A percentile compares a stretch with the other conserved stretches of the same genome.
Conservation (phyloP, 768 basidiomycete species). For the Rhodotorula kratochvilovae region DNA sequence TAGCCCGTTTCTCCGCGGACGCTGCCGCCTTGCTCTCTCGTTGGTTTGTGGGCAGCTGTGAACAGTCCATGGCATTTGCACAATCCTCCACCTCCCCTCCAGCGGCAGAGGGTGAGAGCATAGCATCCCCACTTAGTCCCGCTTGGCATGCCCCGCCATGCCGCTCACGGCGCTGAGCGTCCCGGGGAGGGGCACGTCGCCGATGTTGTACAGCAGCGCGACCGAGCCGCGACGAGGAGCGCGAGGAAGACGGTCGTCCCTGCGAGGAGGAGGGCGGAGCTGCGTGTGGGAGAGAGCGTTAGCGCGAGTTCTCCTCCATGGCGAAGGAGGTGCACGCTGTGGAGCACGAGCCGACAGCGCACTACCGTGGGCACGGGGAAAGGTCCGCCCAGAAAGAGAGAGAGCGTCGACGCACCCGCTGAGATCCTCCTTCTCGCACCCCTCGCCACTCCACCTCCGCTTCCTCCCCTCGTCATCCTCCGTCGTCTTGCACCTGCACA, state of each 20-base stretch:
- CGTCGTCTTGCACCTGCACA: constrained; percentile 31
- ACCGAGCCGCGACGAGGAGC: constrained; percentile 16
- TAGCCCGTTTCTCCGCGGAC: not conserved
- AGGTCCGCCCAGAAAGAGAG: too few species aligned
- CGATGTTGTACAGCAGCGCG: constrained; percentile 16
- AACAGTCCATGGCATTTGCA: too few species aligned
- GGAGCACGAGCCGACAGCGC: too few species aligned
- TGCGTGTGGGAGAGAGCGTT: not conserved
- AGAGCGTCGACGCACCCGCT: constrained; percentile 15
- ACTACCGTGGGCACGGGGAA: too few species aligned
- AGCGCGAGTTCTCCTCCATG: too few species aligned
- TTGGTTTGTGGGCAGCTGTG: too few species aligned
- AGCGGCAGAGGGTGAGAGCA: too few species aligned
- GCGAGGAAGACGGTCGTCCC: constrained; percentile 19
- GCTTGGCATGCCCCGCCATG: constrained; percentile 8
- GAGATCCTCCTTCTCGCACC: constrained; percentile 40
- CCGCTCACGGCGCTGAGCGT: constrained; percentile 27
- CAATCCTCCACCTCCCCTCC: too few species aligned
- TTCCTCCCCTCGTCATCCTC: constrained; percentile 20
- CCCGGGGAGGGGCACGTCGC: constrained; percentile 27
- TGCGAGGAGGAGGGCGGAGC: constrained; percentile 18
- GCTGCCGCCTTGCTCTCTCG: too few species aligned
- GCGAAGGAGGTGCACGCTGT: too few species aligned
- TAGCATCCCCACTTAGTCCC: not conserved
- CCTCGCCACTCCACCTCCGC: constrained; percentile 33